These are phyloP conservation scores for Sonneratia alba DNA, from an alignment of 345 rosid species.

Conservation along the genomic window DNA sequence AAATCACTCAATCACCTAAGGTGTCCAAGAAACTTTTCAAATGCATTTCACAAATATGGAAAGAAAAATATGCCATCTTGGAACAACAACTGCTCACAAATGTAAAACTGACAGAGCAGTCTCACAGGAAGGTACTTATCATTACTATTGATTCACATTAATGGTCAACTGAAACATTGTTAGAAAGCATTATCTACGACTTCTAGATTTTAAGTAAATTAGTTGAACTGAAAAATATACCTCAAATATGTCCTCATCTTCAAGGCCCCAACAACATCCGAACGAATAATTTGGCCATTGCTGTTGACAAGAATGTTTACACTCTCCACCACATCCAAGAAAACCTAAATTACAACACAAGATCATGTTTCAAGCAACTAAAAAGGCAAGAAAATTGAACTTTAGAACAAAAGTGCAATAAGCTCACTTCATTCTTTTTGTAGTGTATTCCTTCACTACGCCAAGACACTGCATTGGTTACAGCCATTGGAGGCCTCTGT, in stretches of 20 bases:
- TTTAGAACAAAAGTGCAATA: conserved; percentile 5
- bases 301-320: conserved; percentile 93
- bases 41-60: background rate
- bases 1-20: background rate
- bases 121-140: background rate
- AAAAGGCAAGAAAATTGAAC: conserved; percentile 10
- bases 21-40: background rate
- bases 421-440: conserved; percentile 84
- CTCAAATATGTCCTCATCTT: conserved; percentile 96
- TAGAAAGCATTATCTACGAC: background rate
- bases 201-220: background rate
- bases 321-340: conserved; percentile 91
- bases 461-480: conserved; percentile 97
- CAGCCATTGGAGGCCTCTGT: conserved; percentile 99
- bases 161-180: background rate
- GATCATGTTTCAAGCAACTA: conserved; percentile 2
- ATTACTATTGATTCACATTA: background rate
- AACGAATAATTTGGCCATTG: conserved; percentile 87
- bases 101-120: background rate
- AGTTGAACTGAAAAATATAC: conserved; percentile 23
- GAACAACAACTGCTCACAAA: background rate
- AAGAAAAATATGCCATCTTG: background rate
- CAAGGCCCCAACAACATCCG: conserved; percentile 94
- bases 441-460: conserved; percentile 86
- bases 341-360: conserved; percentile 45